A percentile compares a stretch with the other conserved stretches of the same genome.
phyloP scores from a whole-genome alignment of 306 rosid genomes.

The Vigna hirtella region DNA sequence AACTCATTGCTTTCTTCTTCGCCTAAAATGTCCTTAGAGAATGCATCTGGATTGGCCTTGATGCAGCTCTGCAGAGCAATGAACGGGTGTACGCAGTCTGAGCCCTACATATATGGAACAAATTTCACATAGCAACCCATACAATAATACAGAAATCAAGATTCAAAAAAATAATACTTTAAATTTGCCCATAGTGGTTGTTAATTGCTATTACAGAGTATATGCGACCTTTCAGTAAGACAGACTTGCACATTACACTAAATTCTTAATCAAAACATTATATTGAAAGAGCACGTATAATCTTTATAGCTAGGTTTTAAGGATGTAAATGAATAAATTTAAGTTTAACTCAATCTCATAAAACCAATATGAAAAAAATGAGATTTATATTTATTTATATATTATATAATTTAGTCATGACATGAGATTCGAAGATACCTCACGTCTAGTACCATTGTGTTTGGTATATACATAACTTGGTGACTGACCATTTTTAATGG shows the following conservation, averaged over 20 bases:
- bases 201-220: background rate
- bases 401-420: no score
- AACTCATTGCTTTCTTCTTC: conserved; percentile 58
- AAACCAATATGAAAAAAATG: no score
- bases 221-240: background rate
- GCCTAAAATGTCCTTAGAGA: conserved; percentile 66
- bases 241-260: background rate
- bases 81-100: conserved; percentile 88
- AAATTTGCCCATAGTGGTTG: conserved; percentile 19
- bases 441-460: no score
- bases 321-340: background rate
- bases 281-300: background rate
- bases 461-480: no score
- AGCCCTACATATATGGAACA: conserved; percentile 65
- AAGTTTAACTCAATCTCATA: no score
- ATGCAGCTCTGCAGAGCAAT: conserved; percentile 89
- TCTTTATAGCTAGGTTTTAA: background rate
- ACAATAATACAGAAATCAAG: conserved; percentile 38
- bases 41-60: conserved; percentile 84
- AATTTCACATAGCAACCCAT: conserved; percentile 26
- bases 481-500: no score
- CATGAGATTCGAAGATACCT: no score
- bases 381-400: no score
- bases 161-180: conserved; percentile 14
- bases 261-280: background rate